Evolutionary conservation across 1,284 basidiomycete genomes (phyloP).

Genomic region (Apiotrichum porosum): DNA sequence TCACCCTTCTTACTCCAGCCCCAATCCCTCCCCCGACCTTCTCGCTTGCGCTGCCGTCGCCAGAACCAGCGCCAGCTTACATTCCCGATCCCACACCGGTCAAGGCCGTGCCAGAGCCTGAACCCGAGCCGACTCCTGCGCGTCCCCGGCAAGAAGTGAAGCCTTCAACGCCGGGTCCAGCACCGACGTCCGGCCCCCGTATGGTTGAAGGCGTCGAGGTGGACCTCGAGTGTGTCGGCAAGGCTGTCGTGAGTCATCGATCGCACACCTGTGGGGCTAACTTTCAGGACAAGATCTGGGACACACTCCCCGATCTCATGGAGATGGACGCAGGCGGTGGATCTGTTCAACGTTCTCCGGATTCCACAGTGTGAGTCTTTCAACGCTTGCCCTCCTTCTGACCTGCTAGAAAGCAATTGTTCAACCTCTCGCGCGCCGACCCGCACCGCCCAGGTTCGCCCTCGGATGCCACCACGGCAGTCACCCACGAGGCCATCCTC

Average conservation of each 20-base stretch:
- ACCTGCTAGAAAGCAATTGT: constrained; percentile 28
- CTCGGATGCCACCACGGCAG: constrained; percentile 8
- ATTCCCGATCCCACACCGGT: background rate
- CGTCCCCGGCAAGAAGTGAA: too few species aligned
- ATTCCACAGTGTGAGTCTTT: constrained; percentile 30
- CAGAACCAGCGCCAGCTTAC: too few species aligned
- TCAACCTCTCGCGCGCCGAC: constrained; percentile 27
- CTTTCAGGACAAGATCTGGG: constrained; percentile 35
- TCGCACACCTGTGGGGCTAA: background rate
- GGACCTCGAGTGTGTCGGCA: constrained; percentile 16
- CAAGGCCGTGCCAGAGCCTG: background rate
- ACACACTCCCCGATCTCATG: constrained; percentile 30
- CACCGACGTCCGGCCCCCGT: background rate
- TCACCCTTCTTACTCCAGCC: too few species aligned
- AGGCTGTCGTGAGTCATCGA: constrained; percentile 28
- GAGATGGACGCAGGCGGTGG: constrained; percentile 23
- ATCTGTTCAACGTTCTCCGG: constrained; percentile 9
- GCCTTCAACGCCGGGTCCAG: background rate
- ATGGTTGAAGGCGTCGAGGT: constrained; percentile 22
- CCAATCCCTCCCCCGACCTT: too few species aligned
- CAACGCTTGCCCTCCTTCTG: background rate
- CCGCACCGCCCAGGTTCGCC: constrained; percentile 28
- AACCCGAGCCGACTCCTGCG: too few species aligned
- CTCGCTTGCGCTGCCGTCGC: too few species aligned
- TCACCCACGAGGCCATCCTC: constrained; percentile 38